These are phyloP conservation scores for Skeletonema marinoi DNA, from an alignment of 108 stramenopile genomes.

Conservation along the genomic window DNA sequence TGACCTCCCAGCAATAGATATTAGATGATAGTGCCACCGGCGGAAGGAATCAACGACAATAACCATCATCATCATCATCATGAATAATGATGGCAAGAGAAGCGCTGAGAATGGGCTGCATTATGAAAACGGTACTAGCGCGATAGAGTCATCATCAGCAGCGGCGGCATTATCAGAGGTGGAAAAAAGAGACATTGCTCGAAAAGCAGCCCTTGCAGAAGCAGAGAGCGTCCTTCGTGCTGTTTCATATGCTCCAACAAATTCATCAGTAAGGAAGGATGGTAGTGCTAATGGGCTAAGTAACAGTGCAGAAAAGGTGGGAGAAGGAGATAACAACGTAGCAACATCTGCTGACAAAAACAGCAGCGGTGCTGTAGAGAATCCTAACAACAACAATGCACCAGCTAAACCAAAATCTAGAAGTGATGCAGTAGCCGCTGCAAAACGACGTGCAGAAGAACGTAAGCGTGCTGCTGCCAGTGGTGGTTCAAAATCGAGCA, in stretches of 20 bases:
- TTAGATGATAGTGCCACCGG: not conserved
- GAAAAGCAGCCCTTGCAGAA: conserved; percentile 28
- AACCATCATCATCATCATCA: not conserved
- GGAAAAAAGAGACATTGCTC: conserved; percentile 7
- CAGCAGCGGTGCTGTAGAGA: not conserved
- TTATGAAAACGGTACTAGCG: not conserved
- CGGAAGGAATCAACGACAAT: not conserved
- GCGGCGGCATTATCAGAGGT: not conserved
- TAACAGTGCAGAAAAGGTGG: not conserved
- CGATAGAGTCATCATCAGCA: not conserved
- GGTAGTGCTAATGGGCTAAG: not conserved
- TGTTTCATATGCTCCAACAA: not conserved
- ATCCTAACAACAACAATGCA: conserved; percentile 1
- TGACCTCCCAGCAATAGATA: not conserved
- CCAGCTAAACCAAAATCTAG: conserved; percentile 23
- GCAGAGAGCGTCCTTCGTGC: conserved; percentile 30
- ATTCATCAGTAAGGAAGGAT: not conserved
- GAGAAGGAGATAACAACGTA: not conserved
- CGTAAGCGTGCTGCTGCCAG: conserved; percentile 17
- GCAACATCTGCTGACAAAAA: not conserved
- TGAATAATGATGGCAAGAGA: not conserved
- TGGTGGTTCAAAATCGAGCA: not conserved
- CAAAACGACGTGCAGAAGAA: conserved; percentile 46
- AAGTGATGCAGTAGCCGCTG: conserved; percentile 40
- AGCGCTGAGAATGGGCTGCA: not conserved